Evolutionary conservation across 805 yeast genomes (phyloP), one percentile per base, ranked within the genome.

Genomic region (Saturnispora mendoncae): DNA sequence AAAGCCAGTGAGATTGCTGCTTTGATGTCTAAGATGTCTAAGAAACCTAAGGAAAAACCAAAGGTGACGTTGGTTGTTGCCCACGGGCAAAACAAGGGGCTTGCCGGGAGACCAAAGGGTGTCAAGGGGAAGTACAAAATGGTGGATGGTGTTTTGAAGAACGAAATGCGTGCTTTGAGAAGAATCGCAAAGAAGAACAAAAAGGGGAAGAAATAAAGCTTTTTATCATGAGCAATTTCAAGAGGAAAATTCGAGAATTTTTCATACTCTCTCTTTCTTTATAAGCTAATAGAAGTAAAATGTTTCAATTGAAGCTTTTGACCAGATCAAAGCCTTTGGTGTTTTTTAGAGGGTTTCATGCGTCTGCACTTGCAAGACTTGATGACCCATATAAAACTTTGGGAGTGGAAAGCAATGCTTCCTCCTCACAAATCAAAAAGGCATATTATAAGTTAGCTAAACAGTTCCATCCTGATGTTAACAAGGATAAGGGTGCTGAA

Each of bases 81-180:
- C 8, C 66, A 69, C 38, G 97, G 97, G 55, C 61, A 68, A 28
- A 88, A 92, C 64, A 83, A 69, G 61, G 95, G 95, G 45, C 66
- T 88, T 39, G 69, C 84, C 51, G 98, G 98, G 42, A 82, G 99
- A 68, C 99, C 99, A 32, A 82, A 77, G 66, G 99, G 98, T 61
- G 78, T 92, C 52, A 86, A 80, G 63, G 99, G 99, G 66, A 87
- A 85, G 61, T 92, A 92, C 69, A 92, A 85, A 80, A 92, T 92
- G 98, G 97, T 92, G 53, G 99, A 92, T 65, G 97, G 97, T 71
- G 84, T 80, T 17, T 70, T 86, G 82, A 92, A 92, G 84, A 92
- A 92, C 62, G 99, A 92, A 66, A 88, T 83, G 71, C 72, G 98
- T 51, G 96, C 97, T 12, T 69, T 90, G 57, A 80, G 75, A 57